phyloP scores from a whole-genome alignment of 1,139 yeast species.

The Yamadazyma dendronema region DNA sequence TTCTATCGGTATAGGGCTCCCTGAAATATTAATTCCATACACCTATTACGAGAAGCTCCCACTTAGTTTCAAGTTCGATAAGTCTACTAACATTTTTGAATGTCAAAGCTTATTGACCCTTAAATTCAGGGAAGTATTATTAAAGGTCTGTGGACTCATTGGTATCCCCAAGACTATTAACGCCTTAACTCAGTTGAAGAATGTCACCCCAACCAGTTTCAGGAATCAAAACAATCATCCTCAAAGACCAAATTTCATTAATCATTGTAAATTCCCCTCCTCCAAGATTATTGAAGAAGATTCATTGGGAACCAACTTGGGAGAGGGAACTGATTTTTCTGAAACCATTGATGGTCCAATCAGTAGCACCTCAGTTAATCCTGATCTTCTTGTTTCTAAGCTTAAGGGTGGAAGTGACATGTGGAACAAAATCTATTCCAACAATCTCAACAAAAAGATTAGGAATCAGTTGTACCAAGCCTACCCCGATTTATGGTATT shows the following conservation, averaged over 20 bases:
- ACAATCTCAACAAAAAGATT: conserved; percentile 67
- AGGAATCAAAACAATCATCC: conserved; percentile 27
- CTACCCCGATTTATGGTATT: conserved; percentile 83
- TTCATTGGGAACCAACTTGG: conserved; percentile 36
- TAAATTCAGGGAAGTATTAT: conserved; percentile 69
- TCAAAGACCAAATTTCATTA: conserved; percentile 30
- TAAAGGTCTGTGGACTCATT: conserved; percentile 73
- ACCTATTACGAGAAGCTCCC: conserved; percentile 41
- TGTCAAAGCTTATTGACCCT: conserved; percentile 46
- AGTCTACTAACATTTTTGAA: conserved; percentile 31
- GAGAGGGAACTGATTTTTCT: conserved; percentile 13
- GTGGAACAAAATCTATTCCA: conserved; percentile 73
- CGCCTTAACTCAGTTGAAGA: conserved; percentile 63
- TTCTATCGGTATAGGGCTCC: conserved; percentile 45
- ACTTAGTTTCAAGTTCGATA: conserved; percentile 33
- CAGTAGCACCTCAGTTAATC: conserved; percentile 29
- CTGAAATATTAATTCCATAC: conserved; percentile 44
- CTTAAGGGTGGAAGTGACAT: conserved; percentile 58
- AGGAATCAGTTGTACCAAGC: conserved; percentile 66
- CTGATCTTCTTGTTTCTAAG: conserved; percentile 25
- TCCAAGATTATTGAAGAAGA: conserved; percentile 44
- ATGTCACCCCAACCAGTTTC: conserved; percentile 58
- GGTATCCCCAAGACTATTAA: conserved; percentile 88
- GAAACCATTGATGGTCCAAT: conserved; percentile 50
- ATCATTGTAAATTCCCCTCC: conserved; percentile 37